These are phyloP conservation scores for Eucalyptus sideroxylon DNA, from an alignment of 345 rosid species.

Conservation along the genomic window DNA sequence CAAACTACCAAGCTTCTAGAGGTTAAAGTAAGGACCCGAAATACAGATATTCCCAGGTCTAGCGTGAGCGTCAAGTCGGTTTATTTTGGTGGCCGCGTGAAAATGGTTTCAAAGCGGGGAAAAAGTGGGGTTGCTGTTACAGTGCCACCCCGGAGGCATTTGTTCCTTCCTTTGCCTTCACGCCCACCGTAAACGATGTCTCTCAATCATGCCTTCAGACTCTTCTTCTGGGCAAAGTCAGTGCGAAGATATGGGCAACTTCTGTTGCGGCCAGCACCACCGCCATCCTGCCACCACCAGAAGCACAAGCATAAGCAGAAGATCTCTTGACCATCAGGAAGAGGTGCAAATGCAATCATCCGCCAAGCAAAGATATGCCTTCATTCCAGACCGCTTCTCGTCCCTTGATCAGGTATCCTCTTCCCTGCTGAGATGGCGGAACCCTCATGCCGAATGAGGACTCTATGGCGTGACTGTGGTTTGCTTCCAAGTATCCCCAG, in stretches of 20 bases:
- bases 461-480: background rate
- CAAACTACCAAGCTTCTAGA: background rate
- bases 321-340: background rate
- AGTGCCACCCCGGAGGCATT: background rate
- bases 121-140: background rate
- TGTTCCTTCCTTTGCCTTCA: background rate
- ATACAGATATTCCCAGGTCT: background rate
- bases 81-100: background rate
- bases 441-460: background rate
- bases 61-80: background rate
- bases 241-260: background rate
- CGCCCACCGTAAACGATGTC: background rate
- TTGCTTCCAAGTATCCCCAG: background rate
- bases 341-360: background rate
- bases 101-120: background rate
- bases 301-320: background rate
- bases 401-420: constrained; percentile 20
- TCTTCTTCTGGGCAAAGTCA: background rate
- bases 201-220: background rate
- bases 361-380: constrained; percentile 11
- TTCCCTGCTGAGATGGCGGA: background rate
- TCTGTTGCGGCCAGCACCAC: background rate
- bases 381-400: constrained; percentile 23
- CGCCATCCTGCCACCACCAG: background rate
- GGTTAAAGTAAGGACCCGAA: background rate